A percentile compares a stretch with the other conserved stretches of the same genome.
These are phyloP conservation scores for Pestalotiopsis sp. DNA, from an alignment of 2,329 filamentous ascomycete genomes.

Conservation along the genomic window DNA sequence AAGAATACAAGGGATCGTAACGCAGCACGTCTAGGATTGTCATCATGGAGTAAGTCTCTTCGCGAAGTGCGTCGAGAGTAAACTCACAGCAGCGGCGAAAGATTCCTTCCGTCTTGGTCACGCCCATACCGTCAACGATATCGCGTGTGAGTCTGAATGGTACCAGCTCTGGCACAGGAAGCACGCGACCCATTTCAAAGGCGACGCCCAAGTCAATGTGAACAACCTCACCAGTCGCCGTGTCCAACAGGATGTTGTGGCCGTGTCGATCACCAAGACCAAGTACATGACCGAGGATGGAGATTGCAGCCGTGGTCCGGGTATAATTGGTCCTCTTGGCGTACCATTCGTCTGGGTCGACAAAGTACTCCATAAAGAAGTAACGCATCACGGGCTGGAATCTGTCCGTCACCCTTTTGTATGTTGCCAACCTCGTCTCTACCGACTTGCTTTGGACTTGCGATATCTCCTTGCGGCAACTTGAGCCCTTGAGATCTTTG, in stretches of 20 bases:
- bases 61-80: slow-evolving; percentile 89
- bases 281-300: slow-evolving; percentile 89
- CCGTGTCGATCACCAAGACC: slow-evolving; percentile 93
- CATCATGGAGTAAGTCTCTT: slow-evolving; percentile 97
- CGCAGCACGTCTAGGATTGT: slow-evolving; percentile 95
- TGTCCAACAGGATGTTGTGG: slow-evolving; percentile 94
- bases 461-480: slow-evolving; percentile 79
- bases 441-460: slow-evolving; percentile 70
- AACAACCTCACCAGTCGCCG: slow-evolving; percentile 87
- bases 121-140: slow-evolving; percentile 95
- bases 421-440: slow-evolving; percentile 73
- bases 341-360: slow-evolving; percentile 96
- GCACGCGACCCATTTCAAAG: slow-evolving; percentile 93
- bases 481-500: slow-evolving; percentile 73
- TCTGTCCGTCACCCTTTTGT: slow-evolving; percentile 74
- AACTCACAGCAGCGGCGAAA: slow-evolving; percentile 99
- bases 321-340: slow-evolving; percentile 86
- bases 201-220: slow-evolving; percentile 97
- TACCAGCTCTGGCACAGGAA: slow-evolving; percentile 93
- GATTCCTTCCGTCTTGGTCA: slow-evolving; percentile 91
- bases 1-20: slow-evolving; percentile 97
- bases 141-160: slow-evolving; percentile 94
- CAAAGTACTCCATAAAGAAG: slow-evolving; percentile 95
- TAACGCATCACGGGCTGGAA: slow-evolving; percentile 94
- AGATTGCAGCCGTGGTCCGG: slow-evolving; percentile 89